phyloP scores from a whole-genome alignment of 2,329 filamentous ascomycete genomes.

The Sporothrix euskadiensis region DNA sequence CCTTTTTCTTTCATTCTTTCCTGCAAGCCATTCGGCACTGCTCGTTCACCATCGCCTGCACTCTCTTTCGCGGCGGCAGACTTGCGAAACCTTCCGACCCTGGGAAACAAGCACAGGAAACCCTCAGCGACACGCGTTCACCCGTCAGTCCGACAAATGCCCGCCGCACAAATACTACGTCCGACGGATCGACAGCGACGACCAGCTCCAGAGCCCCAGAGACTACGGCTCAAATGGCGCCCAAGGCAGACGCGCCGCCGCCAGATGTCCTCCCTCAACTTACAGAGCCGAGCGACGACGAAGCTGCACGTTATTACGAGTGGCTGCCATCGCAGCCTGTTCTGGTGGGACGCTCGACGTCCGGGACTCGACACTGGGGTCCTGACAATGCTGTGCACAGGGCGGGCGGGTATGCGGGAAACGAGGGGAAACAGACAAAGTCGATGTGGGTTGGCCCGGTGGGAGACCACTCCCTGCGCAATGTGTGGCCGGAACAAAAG shows the following conservation, averaged over 20 bases:
- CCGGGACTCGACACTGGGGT: background rate
- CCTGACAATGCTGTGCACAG: background rate
- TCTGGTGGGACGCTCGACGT: background rate
- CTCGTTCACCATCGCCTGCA: background rate
- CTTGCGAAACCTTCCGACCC: background rate
- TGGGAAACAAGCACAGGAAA: background rate
- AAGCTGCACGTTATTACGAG: background rate
- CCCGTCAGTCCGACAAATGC: background rate
- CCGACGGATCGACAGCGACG: background rate
- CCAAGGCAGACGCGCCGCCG: background rate
- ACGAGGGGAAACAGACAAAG: background rate
- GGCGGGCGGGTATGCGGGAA: background rate
- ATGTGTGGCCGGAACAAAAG: background rate
- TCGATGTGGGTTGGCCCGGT: background rate
- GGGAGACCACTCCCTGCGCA: background rate
- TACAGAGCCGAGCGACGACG: background rate
- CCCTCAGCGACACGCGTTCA: background rate
- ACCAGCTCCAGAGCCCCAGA: background rate
- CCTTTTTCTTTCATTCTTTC: background rate
- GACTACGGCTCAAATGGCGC: conserved; percentile 1
- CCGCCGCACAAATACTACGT: background rate
- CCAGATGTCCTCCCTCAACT: background rate
- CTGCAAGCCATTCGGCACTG: background rate
- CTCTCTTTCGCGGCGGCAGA: background rate
- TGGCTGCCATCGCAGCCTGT: background rate